Evolutionary conservation across 768 basidiomycete species (phyloP), one percentile per base, ranked within the genome.

Genomic region (Rhodocollybia butyracea): DNA sequence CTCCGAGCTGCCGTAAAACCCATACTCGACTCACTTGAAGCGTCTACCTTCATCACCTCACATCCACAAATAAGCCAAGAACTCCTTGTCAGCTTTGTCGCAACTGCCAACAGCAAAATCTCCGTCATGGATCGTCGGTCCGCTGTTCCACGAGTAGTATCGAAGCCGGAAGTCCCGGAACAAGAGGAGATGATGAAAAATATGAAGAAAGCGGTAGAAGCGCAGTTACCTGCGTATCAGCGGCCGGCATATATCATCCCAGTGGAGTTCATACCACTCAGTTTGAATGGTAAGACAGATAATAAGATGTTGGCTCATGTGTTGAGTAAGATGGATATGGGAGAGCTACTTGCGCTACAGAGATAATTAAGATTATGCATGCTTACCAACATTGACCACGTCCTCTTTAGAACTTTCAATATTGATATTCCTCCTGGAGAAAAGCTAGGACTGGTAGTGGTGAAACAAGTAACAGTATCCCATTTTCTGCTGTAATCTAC

Each of bases 241-340:
- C 72, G 79, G 5, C 80, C 80, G 8, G 71, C 73, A 54, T 76
- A 78, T 61, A 70, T 81, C 51, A 68, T 81, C 29, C 75, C 78
- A 6, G 65, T 81, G n/a, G 68, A 63, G 55, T 80, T 73, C 68
- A 70, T 81, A 54, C 78, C 79, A 5, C 60, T 81, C 54, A 80
- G 67, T 61, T 66, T 71, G 11, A 68, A 71, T 48, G 74, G 75
- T 19, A 70, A 69, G 57, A 70, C 68, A 32, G 70, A 79, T 45
- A 57, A 62, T 19, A 73, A 73, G 41, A 55, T 69, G 12, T 65
- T 78, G 6, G 59, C 64, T n/a, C 60, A 63, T 2, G 56, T 71
- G 46, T 70, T 73, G 58, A 56, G 61, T 15, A 41, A 50, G 26
- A 57, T 70, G n/a, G 63, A 60, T 21, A 56, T 72, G 34, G 59